phyloP scores from a whole-genome alignment of 2,329 filamentous ascomycete genomes.

The Paraconiothyrium brasiliense region DNA sequence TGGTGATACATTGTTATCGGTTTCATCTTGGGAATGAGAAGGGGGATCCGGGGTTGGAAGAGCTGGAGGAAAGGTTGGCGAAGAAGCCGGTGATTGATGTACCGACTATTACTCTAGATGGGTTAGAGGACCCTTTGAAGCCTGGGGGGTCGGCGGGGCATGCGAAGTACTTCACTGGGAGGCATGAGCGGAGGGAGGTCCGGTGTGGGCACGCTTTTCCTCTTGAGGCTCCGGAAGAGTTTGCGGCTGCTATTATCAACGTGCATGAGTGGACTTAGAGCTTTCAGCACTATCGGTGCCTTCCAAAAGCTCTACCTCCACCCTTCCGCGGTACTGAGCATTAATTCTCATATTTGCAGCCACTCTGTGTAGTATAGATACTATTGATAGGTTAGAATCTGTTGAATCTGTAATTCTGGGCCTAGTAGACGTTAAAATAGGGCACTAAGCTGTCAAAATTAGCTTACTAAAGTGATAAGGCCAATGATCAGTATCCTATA shows the following conservation, averaged over 20 bases:
- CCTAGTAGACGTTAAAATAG: no score
- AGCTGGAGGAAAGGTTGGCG: constrained; percentile 1
- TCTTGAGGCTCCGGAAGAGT: constrained; percentile 5
- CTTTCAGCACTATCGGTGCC: no score
- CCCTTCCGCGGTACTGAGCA: no score
- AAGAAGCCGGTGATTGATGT: background rate
- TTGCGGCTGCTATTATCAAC: constrained; percentile 2
- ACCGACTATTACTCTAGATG: constrained; percentile 8
- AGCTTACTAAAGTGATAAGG: no score
- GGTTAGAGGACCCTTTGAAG: constrained; percentile 2
- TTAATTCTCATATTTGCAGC: no score
- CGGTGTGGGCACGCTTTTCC: constrained; percentile 7
- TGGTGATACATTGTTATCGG: constrained; percentile 11
- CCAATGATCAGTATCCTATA: no score
- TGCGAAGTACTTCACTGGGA: constrained; percentile 4
- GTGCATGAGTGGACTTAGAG: constrained; percentile 10
- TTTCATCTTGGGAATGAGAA: constrained; percentile 6
- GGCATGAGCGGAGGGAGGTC: constrained; percentile 3
- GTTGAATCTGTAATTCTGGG: no score
- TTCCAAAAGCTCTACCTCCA: no score
- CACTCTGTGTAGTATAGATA: no score
- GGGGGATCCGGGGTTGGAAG: background rate
- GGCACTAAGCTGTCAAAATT: no score
- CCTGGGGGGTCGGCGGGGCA: background rate
- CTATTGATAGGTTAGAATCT: no score